Evolutionary conservation across 169 alveolate species (phyloP).

Genomic region (Plasmodium gallinaceum): DNA sequence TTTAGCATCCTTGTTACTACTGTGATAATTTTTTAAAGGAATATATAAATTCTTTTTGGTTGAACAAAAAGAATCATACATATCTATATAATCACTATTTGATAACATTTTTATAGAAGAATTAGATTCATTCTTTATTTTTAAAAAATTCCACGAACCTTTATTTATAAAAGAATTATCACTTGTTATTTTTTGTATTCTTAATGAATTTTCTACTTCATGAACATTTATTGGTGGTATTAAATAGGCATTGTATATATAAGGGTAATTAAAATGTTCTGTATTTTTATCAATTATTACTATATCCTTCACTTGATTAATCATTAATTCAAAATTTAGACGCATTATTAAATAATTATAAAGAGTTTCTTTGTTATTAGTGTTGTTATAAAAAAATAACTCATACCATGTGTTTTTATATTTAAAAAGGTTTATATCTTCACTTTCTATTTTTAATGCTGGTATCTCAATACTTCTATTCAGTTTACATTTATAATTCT

Average conservation of each 20-base stretch:
- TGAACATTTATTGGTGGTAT: constrained; percentile 48
- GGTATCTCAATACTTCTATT: constrained; percentile 23
- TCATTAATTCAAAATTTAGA: constrained; percentile 55
- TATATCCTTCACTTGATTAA: constrained; percentile 50
- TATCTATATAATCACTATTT: background rate
- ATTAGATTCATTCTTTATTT: constrained; percentile 8
- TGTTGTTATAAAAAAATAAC: constrained; percentile 47
- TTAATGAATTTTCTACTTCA: constrained; percentile 27
- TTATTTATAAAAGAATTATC: constrained; percentile 46
- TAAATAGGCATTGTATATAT: constrained; percentile 67
- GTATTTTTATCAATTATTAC: constrained; percentile 53
- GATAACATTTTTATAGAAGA: background rate
- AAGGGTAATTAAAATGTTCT: constrained; percentile 44
- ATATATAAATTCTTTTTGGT: background rate
- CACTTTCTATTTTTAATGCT: constrained; percentile 22
- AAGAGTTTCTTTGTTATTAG: constrained; percentile 14
- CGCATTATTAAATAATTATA: constrained; percentile 41
- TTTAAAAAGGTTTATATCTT: constrained; percentile 48
- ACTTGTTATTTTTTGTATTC: constrained; percentile 71
- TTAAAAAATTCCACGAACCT: constrained; percentile 65
- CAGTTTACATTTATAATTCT: constrained; percentile 17
- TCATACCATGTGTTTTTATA: constrained; percentile 75
- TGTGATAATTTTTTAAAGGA: no score
- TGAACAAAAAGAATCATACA: background rate
- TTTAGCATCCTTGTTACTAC: no score